phyloP scores from a whole-genome alignment of 345 rosid genomes.

The Luvunga scandens region DNA sequence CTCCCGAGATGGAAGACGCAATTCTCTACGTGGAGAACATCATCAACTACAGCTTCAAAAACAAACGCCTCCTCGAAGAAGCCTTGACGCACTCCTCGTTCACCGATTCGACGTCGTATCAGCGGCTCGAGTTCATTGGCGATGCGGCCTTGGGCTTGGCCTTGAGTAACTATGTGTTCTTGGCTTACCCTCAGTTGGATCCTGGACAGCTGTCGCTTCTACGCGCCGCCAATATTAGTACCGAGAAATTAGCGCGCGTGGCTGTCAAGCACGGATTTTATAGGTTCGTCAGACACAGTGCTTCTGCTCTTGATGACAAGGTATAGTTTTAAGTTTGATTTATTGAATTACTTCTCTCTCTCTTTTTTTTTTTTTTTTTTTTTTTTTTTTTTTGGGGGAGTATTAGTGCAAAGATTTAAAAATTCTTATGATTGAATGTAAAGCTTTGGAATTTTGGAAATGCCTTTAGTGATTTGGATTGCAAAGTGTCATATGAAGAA shows the following conservation, averaged over 20 bases:
- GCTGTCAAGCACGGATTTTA: slow-evolving; percentile 53
- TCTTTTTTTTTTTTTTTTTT: background rate
- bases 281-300: slow-evolving; percentile 40
- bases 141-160: slow-evolving; percentile 62
- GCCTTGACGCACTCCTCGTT: slow-evolving; percentile 73
- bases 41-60: slow-evolving; percentile 41
- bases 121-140: slow-evolving; percentile 81
- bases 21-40: slow-evolving; percentile 51
- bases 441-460: background rate
- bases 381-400: background rate
- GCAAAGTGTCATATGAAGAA: background rate
- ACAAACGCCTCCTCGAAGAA: slow-evolving; percentile 48
- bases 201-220: slow-evolving; percentile 52
- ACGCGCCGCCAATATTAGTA: slow-evolving; percentile 66
- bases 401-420: background rate
- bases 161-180: slow-evolving; percentile 42
- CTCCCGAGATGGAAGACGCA: slow-evolving; percentile 35
- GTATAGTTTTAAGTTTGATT: slow-evolving; percentile 16
- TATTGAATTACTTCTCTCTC: background rate
- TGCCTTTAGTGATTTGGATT: background rate
- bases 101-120: slow-evolving; percentile 38
- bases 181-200: slow-evolving; percentile 49
- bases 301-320: slow-evolving; percentile 46
- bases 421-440: background rate
- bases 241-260: slow-evolving; percentile 83